phyloP scores from a whole-genome alignment of 2,329 filamentous ascomycete genomes.

The Colletotrichum musae region DNA sequence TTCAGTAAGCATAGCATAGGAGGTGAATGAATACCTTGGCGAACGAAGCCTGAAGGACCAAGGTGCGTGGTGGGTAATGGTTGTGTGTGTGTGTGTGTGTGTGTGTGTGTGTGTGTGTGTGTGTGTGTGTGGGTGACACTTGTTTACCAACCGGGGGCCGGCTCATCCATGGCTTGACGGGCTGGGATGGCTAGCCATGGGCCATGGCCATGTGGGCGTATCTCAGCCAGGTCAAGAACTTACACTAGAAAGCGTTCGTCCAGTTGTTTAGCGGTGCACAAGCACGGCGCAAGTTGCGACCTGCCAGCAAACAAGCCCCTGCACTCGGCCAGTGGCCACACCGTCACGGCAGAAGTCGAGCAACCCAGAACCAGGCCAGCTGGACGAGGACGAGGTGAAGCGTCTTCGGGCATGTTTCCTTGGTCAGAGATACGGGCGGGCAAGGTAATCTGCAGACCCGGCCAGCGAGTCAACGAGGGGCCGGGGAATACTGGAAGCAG shows the following conservation, averaged over 20 bases:
- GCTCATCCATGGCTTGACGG: slow-evolving; percentile 14
- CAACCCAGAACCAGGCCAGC: slow-evolving; percentile 15
- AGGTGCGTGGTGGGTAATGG: no score
- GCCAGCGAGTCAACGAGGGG: slow-evolving; percentile 20
- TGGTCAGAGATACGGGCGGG: slow-evolving; percentile 9
- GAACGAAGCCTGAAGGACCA: no score
- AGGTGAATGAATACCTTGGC: background rate
- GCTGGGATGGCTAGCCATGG: background rate
- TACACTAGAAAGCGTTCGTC: background rate
- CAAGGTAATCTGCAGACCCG: slow-evolving; percentile 16
- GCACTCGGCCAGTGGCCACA: slow-evolving; percentile 9
- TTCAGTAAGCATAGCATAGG: slow-evolving; percentile 18
- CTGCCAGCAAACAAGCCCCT: slow-evolving; percentile 28
- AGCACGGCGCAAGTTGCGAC: slow-evolving; percentile 13
- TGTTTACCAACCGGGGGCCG: slow-evolving; percentile 28
- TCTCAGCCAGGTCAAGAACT: slow-evolving; percentile 17
- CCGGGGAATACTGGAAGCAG: background rate
- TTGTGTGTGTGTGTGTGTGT: slow-evolving; percentile 5
- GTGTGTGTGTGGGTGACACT: slow-evolving; percentile 30
- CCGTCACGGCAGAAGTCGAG: slow-evolving; percentile 16
- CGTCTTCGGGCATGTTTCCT: no score
- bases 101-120: slow-evolving; percentile 18
- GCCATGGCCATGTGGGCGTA: slow-evolving; percentile 15
- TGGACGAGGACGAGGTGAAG: background rate
- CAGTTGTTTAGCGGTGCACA: slow-evolving; percentile 6